Percentiles rank a stretch among this genome's conserved stretches.
These are phyloP conservation scores for Phytophthora cactorum DNA, from an alignment of 352 stramenopile species.

Conservation along the genomic window DNA sequence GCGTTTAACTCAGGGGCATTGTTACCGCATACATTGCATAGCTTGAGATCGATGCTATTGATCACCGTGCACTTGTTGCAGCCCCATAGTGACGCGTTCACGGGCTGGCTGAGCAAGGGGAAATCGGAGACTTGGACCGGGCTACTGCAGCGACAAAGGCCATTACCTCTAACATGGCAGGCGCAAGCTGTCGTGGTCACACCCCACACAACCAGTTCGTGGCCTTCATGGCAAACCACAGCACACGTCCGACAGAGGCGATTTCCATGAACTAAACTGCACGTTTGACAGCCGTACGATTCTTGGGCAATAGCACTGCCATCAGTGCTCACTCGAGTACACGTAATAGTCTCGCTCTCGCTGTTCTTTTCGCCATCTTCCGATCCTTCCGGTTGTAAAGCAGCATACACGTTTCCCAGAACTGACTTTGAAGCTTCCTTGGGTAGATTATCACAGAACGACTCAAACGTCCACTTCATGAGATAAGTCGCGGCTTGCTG, in stretches of 20 bases:
- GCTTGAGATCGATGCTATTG: conserved; percentile 56
- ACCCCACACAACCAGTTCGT: conserved; percentile 83
- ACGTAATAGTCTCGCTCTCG: conserved; percentile 44
- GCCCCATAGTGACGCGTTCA: conserved; percentile 67
- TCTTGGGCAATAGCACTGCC: conserved; percentile 84
- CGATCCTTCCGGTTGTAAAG: conserved; percentile 29
- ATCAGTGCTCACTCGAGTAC: conserved; percentile 76
- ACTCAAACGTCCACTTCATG: conserved; percentile 46
- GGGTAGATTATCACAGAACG: conserved; percentile 14
- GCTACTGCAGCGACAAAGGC: conserved; percentile 58
- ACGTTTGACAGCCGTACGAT: conserved; percentile 84
- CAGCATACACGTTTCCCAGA: conserved; percentile 49
- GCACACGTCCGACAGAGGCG: conserved; percentile 74
- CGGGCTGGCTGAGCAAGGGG: conserved; percentile 40
- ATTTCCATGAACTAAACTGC: conserved; percentile 71
- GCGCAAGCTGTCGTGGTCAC: conserved; percentile 72
- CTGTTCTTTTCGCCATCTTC: conserved; percentile 17
- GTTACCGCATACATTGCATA: conserved; percentile 76
- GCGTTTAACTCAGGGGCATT: conserved; percentile 21
- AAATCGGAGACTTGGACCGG: conserved; percentile 48
- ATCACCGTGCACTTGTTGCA: conserved; percentile 87
- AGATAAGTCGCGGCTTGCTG: conserved; percentile 25
- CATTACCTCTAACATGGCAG: conserved; percentile 61
- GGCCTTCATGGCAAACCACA: conserved; percentile 78
- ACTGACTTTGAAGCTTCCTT: conserved; percentile 30